Evolutionary conservation across 768 basidiomycete species (phyloP).

Genomic region (Auricularia cornea): DNA sequence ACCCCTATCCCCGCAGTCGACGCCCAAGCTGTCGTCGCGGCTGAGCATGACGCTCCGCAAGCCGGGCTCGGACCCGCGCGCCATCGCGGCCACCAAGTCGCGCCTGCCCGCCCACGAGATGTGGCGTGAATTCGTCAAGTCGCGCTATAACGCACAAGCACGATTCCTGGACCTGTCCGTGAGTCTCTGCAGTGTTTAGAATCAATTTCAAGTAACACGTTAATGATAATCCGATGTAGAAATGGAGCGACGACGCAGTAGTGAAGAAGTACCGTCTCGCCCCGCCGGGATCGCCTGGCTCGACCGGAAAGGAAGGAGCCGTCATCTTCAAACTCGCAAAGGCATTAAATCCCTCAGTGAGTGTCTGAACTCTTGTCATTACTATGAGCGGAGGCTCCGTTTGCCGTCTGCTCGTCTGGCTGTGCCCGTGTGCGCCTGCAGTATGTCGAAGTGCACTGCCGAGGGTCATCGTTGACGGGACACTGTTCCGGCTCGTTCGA

Average conservation of each 20-base stretch:
- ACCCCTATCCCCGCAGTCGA: background rate
- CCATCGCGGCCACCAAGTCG: background rate
- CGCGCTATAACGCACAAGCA: conserved; percentile 59
- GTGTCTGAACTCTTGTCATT: no score
- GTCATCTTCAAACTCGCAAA: conserved; percentile 87
- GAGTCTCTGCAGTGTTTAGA: conserved; percentile 23
- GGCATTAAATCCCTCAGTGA: conserved; percentile 32
- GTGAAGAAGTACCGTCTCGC: conserved; percentile 62
- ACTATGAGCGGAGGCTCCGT: no score
- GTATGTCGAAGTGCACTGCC: no score
- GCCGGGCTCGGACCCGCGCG: background rate
- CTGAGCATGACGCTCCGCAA: background rate
- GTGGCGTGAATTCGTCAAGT: conserved; percentile 70
- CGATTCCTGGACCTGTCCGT: conserved; percentile 80
- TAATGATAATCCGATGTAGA: conserved; percentile 27
- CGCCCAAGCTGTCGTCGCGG: background rate
- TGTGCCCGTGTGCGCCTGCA: no score
- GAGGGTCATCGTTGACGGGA: no score
- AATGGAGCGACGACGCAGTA: conserved; percentile 50
- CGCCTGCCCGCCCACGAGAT: conserved; percentile 43
- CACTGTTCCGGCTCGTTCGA: no score
- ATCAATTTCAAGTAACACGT: no score
- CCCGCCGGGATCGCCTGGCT: conserved; percentile 60
- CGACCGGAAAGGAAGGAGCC: conserved; percentile 50
- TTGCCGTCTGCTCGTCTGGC: no score